A percentile compares a stretch with the other conserved stretches of the same genome.
Conservation (phyloP, 73 alveolate genomes). For the Paramecium sonneborni region DNA sequence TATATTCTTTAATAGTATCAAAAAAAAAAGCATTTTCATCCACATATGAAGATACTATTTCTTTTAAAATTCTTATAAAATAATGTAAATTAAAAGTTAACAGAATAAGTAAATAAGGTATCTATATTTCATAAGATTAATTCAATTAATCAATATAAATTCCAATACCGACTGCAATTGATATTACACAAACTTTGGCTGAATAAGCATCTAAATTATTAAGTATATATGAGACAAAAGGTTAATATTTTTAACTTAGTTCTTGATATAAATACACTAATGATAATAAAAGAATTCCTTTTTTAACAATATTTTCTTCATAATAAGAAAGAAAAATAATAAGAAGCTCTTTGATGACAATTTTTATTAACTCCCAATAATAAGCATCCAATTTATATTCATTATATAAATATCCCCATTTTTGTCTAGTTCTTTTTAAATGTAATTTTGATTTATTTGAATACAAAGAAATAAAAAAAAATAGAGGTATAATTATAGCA, state of each 20-base stretch:
- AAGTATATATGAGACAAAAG: neutral
- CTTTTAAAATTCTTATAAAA: too few species aligned
- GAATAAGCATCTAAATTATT: neutral
- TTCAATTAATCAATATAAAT: neutral
- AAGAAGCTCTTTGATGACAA: neutral
- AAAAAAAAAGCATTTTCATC: too few species aligned
- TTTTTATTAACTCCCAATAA: conserved; percentile 2
- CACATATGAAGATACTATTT: too few species aligned
- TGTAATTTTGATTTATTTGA: neutral
- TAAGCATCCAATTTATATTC: neutral
- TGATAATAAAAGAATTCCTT: neutral
- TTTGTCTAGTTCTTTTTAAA: neutral
- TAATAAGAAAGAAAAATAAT: neutral
- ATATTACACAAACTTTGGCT: neutral
- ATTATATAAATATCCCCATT: conserved; percentile 31
- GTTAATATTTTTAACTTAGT: neutral
- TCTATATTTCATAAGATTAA: neutral
- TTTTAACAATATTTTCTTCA: neutral
- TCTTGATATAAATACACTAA: neutral
- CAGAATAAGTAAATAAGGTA: neutral
- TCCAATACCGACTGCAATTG: neutral
- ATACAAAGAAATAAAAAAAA: neutral
- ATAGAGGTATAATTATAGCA: neutral
- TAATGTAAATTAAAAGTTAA: too few species aligned
- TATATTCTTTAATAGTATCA: too few species aligned